These are phyloP conservation scores for Candida nemodendra DNA, from an alignment of 805 yeast species.

Conservation along the genomic window DNA sequence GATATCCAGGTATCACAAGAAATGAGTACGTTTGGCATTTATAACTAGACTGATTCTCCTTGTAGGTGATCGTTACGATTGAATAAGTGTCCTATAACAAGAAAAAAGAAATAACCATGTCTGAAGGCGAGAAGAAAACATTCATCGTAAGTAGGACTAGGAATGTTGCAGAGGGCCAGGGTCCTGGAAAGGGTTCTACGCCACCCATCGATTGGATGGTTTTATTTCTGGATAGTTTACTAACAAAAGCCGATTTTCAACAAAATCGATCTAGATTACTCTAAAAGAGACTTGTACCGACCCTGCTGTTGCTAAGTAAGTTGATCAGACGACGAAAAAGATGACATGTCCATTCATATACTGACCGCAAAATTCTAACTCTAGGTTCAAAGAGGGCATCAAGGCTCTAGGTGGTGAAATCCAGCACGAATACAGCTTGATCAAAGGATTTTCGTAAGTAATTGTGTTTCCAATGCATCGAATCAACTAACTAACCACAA, in stretches of 20 bases:
- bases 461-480: background rate
- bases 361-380: background rate
- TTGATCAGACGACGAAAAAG: constrained; percentile 39
- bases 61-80: too few relatives aligned
- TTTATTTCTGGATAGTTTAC: too few relatives aligned
- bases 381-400: constrained; percentile 47
- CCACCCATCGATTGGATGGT: too few relatives aligned
- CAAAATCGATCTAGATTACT: constrained; percentile 34
- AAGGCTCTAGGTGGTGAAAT: constrained; percentile 57
- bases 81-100: too few relatives aligned
- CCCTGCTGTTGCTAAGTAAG: constrained; percentile 32
- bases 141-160: constrained; percentile 32
- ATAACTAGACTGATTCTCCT: too few relatives aligned
- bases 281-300: constrained; percentile 36
- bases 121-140: constrained; percentile 29
- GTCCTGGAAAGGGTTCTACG: too few relatives aligned
- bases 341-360: constrained; percentile 34
- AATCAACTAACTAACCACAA: background rate
- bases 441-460: constrained; percentile 60
- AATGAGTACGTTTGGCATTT: too few relatives aligned
- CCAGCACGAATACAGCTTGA: constrained; percentile 58
- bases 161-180: too few relatives aligned
- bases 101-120: too few relatives aligned
- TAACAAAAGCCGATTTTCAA: background rate
- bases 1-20: too few relatives aligned